Percentiles rank a stretch among this genome's conserved stretches.
Evolutionary conservation across 192 early-diverging fungal species (phyloP).

Genomic region (Anaeromyces robustus): DNA sequence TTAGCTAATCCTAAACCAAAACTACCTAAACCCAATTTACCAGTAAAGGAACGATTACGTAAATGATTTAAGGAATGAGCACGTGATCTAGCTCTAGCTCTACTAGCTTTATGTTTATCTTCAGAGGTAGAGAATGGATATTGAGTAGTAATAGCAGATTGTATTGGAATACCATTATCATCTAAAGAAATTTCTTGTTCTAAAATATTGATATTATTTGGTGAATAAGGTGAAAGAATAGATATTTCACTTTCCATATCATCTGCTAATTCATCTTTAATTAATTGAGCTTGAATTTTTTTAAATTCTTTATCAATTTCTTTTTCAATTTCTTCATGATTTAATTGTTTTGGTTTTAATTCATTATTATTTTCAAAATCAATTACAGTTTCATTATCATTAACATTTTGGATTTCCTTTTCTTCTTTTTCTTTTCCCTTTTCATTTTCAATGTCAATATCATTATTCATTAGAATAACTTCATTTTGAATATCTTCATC

Average conservation of each 20-base stretch:
- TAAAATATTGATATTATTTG: neutral
- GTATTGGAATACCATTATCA: neutral
- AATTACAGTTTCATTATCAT: neutral
- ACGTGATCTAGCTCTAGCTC: neutral
- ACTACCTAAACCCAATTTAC: neutral
- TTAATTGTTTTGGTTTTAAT: neutral
- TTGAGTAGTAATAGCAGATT: neutral
- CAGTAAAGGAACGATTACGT: neutral
- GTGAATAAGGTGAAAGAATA: neutral
- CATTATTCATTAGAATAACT: no score
- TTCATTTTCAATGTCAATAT: no score
- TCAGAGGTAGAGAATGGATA: neutral
- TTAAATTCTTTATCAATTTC: neutral
- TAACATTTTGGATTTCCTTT: no score
- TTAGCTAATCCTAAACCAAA: neutral
- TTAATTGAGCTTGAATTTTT: neutral
- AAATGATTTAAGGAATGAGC: neutral
- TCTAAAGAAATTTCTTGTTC: neutral
- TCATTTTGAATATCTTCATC: no score
- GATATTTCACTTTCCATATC: neutral
- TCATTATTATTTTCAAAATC: no score
- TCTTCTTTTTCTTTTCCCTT: no score
- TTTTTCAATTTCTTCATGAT: neutral
- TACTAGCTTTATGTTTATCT: neutral
- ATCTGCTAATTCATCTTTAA: neutral